A percentile compares a stretch with the other conserved stretches of the same genome.
Conservation (phyloP, 805 yeast genomes). For the Saccharomyces cerevisiae region DNA sequence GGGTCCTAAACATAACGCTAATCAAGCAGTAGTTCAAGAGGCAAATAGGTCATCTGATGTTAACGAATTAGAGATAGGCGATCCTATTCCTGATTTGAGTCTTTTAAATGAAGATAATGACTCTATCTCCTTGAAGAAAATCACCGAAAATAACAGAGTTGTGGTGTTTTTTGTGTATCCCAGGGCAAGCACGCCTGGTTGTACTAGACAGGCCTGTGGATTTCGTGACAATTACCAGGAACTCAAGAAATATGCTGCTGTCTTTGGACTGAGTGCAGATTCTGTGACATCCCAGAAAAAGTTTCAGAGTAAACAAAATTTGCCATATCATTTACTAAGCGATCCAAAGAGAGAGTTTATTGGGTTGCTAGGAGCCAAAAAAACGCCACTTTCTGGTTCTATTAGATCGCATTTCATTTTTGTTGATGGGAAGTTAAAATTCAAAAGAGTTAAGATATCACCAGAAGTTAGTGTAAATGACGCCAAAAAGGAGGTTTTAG, state of each 20-base stretch:
- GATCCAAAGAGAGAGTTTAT: conserved; percentile 70
- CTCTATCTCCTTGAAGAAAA: conserved; percentile 41
- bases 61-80: conserved; percentile 43
- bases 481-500: conserved; percentile 51
- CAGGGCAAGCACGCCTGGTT: conserved; percentile 90
- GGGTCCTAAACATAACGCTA: neutral
- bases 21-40: neutral
- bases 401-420: conserved; percentile 91
- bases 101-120: conserved; percentile 65
- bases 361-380: conserved; percentile 73
- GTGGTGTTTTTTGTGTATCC: conserved; percentile 74
- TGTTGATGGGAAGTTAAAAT: conserved; percentile 57
- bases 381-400: conserved; percentile 59
- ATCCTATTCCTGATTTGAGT: conserved; percentile 54
- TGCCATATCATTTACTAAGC: conserved; percentile 65
- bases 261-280: conserved; percentile 81
- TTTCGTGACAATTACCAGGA: conserved; percentile 57
- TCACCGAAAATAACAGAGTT: conserved; percentile 35
- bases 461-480: conserved; percentile 52
- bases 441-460: conserved; percentile 34
- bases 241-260: conserved; percentile 35
- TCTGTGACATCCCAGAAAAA: conserved; percentile 66
- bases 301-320: conserved; percentile 63
- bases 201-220: conserved; percentile 91
- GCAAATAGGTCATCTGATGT: conserved; percentile 3